Conservation (phyloP, 768 basidiomycete species). For the Favolaschia claudopus region DNA sequence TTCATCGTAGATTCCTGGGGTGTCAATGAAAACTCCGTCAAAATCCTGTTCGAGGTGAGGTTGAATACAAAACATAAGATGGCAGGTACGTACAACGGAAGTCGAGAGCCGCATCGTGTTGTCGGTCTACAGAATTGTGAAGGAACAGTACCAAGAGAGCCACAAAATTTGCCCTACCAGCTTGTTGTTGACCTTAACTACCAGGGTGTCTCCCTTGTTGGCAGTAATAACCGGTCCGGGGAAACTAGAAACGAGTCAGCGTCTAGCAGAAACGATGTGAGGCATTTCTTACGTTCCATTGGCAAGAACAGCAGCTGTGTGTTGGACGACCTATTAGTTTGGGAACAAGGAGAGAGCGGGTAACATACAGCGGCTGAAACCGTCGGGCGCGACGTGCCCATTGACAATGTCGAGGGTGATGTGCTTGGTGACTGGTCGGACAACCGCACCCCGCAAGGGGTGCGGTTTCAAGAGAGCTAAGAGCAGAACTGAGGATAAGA, state of each 20-base stretch:
- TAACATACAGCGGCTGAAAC: constrained; percentile 29
- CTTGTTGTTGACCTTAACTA: constrained; percentile 18
- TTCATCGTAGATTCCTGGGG: neutral
- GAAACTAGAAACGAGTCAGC: constrained; percentile 6
- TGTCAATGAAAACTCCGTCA: constrained; percentile 11
- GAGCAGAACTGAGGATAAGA: no score
- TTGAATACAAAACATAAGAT: neutral
- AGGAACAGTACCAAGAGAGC: neutral
- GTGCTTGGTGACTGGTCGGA: no score
- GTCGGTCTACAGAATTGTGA: neutral
- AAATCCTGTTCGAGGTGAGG: no score
- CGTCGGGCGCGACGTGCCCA: constrained; percentile 43
- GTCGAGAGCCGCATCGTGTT: constrained; percentile 6
- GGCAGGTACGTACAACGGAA: neutral
- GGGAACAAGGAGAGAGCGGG: no score
- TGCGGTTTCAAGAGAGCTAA: no score
- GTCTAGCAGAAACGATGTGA: neutral
- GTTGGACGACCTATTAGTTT: no score
- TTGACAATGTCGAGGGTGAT: constrained; percentile 37
- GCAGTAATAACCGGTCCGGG: constrained; percentile 19
- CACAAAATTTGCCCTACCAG: neutral
- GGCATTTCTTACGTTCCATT: constrained; percentile 10
- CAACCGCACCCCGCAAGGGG: no score
- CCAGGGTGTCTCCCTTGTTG: constrained; percentile 10
- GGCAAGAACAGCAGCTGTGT: neutral